Percentiles rank a stretch among this genome's conserved stretches.
These are phyloP conservation scores for Phytopythium chamaehyphon DNA, from an alignment of 352 stramenopile genomes.

Conservation along the genomic window DNA sequence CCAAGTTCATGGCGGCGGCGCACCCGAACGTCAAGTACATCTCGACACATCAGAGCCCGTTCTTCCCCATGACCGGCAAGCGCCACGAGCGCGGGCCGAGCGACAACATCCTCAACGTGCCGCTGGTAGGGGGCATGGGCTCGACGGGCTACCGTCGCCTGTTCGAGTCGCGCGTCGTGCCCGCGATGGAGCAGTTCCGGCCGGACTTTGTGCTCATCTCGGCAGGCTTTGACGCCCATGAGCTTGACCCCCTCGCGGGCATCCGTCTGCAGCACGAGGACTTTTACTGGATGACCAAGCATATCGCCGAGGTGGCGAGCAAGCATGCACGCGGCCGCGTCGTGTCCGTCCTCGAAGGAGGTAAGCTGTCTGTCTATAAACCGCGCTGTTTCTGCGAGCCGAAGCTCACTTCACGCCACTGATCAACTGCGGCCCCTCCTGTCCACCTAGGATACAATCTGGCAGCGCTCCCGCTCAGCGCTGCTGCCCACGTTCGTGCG, in stretches of 20 bases:
- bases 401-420: too few species aligned
- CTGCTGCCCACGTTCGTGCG: slow-evolving; percentile 26
- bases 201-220: slow-evolving; percentile 84
- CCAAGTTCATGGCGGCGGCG: slow-evolving; percentile 21
- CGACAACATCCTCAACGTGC: slow-evolving; percentile 45
- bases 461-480: slow-evolving; percentile 22
- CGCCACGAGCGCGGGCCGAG: slow-evolving; percentile 27
- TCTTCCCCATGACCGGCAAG: slow-evolving; percentile 42
- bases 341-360: slow-evolving; percentile 54
- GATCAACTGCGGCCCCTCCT: too few species aligned
- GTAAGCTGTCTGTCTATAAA: not conserved
- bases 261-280: slow-evolving; percentile 36
- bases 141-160: slow-evolving; percentile 28
- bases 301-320: slow-evolving; percentile 38
- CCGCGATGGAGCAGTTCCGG: slow-evolving; percentile 45
- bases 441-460: slow-evolving; percentile 29
- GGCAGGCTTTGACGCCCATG: slow-evolving; percentile 82
- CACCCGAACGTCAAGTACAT: slow-evolving; percentile 37
- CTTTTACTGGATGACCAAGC: slow-evolving; percentile 55
- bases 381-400: too few species aligned
- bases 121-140: slow-evolving; percentile 27
- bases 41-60: slow-evolving; percentile 51
- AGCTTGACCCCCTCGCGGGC: slow-evolving; percentile 39
- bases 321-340: slow-evolving; percentile 37
- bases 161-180: slow-evolving; percentile 27